Evolutionary conservation across 805 yeast species (phyloP), one percentile per base, ranked within the genome.

Genomic region (Brettanomyces sp.): DNA sequence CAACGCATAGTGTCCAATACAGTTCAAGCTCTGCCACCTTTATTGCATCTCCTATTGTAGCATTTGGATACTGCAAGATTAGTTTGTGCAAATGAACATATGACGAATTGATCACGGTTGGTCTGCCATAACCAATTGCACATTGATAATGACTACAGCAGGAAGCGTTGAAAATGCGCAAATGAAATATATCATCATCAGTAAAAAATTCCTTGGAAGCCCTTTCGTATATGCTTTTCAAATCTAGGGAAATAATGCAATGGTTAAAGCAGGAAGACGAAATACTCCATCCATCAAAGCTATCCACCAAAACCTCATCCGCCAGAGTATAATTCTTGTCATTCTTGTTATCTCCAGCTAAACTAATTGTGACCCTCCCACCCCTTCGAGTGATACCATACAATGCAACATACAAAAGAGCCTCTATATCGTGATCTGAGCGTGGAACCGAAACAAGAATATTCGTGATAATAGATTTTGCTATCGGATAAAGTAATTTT

Each of bases 361-460:
- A 3, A 7, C 7, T 28, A 9, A 9, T 28, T 18, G 14, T n/a
- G 7, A 3, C 11, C 14, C 25, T 13, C 9, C 9, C 11, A 38
- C 25, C 25, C n/a, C 25, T 14, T 3, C 30, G 36, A 3, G 49
- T 40, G 41, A 76, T 70, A 50, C 75, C 74, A 55, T 75, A 79
- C 56, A 74, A 59, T 21, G 78, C 69, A 44, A 79, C 67, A 53
- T 79, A 79, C 25, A 78, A 53, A 7, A 79, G 69, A 0, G 81
- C 82, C 54, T 79, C 85, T 34, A 77, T 70, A 52, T 79, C 84
- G 57, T 76, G 80, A 51, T 76, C 81, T 4, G 74, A 74, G 30
- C 78, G 57, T n/a, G 76, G 75, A 1, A 43, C 36, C 13, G 43
- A 39, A 21, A 40, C 21, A 39, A 70, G 73, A 4, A 77, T 71